These are phyloP conservation scores for Brassica hybrid DNA, from an alignment of 441 rosid genomes.

Conservation along the genomic window DNA sequence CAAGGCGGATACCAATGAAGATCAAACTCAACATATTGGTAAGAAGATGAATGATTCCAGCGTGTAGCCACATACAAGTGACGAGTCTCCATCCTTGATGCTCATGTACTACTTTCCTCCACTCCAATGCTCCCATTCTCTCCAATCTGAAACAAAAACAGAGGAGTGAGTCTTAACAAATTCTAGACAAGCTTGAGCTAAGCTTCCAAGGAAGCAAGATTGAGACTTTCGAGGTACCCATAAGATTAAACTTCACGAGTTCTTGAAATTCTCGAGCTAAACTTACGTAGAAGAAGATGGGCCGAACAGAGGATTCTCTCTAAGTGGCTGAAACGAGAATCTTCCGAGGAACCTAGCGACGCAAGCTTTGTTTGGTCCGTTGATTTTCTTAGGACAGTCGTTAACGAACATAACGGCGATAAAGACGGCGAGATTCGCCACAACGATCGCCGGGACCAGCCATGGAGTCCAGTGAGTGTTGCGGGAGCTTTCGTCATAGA, in stretches of 20 bases:
- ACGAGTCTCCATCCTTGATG: constrained; percentile 87
- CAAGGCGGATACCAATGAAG: constrained; percentile 83
- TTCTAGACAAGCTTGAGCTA: background rate
- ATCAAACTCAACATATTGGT: constrained; percentile 79
- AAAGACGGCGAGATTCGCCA: constrained; percentile 69
- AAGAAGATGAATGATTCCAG: constrained; percentile 84
- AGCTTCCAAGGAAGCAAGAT: background rate
- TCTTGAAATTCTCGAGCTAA: too few species aligned
- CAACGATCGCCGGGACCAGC: constrained; percentile 79
- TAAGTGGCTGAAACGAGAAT: constrained; percentile 81
- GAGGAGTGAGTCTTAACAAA: constrained; percentile 1
- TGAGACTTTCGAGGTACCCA: constrained; percentile 25
- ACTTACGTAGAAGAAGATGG: constrained; percentile 88
- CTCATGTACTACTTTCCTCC: constrained; percentile 69
- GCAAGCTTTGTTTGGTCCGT: constrained; percentile 53
- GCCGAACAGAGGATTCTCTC: constrained; percentile 90
- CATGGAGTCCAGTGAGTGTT: constrained; percentile 79
- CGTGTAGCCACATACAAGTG: constrained; percentile 84
- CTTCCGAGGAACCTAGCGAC: constrained; percentile 76
- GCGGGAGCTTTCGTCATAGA: constrained; percentile 48
- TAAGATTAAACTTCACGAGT: constrained; percentile 10
- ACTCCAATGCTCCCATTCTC: constrained; percentile 80
- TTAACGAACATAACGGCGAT: constrained; percentile 76
- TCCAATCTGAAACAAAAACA: constrained; percentile 54
- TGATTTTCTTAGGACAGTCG: constrained; percentile 74